Base-by-base conservation (phyloP, 2,329 filamentous ascomycete genomes). In the Neofusicoccum umdonicola region DNA sequence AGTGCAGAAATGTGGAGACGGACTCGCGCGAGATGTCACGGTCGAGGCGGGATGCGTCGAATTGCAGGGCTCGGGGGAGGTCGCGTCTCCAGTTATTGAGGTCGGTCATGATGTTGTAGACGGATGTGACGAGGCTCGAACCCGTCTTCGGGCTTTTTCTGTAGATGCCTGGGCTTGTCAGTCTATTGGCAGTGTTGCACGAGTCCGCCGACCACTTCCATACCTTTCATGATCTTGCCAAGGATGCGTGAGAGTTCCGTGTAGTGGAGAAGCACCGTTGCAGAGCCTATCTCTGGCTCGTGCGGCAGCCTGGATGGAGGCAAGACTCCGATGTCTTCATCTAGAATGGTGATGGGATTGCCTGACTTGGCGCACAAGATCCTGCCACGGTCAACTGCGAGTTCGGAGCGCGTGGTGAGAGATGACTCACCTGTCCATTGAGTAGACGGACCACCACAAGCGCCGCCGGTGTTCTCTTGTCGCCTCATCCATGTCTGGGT, bases 391-490 rank as follows among this genome's bases (percentile, higher is more conserved):
- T 62, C 42, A 60, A 19, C n/a, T 44, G 41, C 37, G 44, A 60
- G 44, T 44, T 37, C 44, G 31, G 62, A 47, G 19, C 27, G 22
- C 44, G 15, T 64, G 13, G 4, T 8, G 17, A 4, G 12, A 7
- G 22, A 15, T 39, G 47, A 44, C 62, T 42, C 56, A 60, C 62
- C 62, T 76, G 69, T 85, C 84, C 42, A 86, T 73, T 67, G 82
- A 84, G 69, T 86, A 86, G 1, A 85, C 80, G 37, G 81, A 84
- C 84, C 84, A 86, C 83, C 83, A 86, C 3, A 83, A 78, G 7
- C 83, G 78, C 7, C 84, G 79, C 8, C 84, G 78, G 64, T 81
- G 82, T 66, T 86, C 84, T 41, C 79, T 76, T 11, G 77, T 77
- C 1, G 73, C 73, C 15, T 79, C 76, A 63, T 78, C 78, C 4